Evolutionary conservation across 805 yeast species (phyloP).

Genomic region (Yamadazyma sp.): DNA sequence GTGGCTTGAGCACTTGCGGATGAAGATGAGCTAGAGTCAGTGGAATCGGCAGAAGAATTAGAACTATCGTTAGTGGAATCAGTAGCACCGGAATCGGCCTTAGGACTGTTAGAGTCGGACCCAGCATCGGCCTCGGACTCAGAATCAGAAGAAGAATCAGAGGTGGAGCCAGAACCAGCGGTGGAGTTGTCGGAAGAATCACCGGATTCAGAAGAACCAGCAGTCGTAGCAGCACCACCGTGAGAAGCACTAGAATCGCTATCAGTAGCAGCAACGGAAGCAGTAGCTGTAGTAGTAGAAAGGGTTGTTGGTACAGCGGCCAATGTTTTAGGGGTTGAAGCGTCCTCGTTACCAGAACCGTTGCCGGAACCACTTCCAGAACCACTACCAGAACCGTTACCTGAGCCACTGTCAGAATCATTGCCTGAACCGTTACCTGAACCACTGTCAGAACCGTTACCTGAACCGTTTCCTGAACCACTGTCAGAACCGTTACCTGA

Average conservation of each 20-base stretch:
- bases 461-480: not conserved
- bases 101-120: slow-evolving; percentile 6
- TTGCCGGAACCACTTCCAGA: not conserved
- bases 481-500: not conserved
- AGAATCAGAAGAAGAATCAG: slow-evolving; percentile 8
- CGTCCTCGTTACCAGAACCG: not conserved
- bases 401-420: not conserved
- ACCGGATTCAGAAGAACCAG: slow-evolving; percentile 2
- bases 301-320: slow-evolving; percentile 13
- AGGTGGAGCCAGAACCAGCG: not conserved
- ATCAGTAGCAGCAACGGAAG: not conserved
- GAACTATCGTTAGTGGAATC: slow-evolving; percentile 1
- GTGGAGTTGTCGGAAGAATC: not conserved
- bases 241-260: slow-evolving; percentile 7
- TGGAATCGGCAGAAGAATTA: not conserved
- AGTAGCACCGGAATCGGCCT: slow-evolving; percentile 7
- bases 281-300: slow-evolving; percentile 4
- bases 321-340: not conserved
- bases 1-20: slow-evolving; percentile 3
- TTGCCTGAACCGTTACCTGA: not conserved
- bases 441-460: not conserved
- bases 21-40: not conserved
- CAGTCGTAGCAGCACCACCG: slow-evolving; percentile 1
- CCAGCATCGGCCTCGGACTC: slow-evolving; percentile 4
- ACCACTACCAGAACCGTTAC: not conserved